A percentile compares a stretch with the other conserved stretches of the same genome.
These are phyloP conservation scores for Desmodesmus armatus DNA, from an alignment of 139 green algal species.

Conservation along the genomic window DNA sequence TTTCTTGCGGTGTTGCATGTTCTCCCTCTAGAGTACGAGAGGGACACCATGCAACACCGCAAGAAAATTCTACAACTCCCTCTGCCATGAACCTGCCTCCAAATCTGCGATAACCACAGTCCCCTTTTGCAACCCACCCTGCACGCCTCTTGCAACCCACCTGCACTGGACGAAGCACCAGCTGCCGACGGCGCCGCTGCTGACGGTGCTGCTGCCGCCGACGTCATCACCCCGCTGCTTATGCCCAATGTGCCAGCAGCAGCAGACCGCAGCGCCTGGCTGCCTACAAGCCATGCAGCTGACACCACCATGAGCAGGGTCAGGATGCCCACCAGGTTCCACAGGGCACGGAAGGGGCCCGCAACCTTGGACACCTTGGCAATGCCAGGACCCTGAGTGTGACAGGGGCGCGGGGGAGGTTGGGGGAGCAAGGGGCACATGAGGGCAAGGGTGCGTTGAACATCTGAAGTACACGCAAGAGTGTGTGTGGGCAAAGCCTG, in stretches of 20 bases:
- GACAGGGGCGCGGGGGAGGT: neutral
- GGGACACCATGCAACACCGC: no score
- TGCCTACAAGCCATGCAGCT: constrained; percentile 65
- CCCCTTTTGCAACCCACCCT: no score
- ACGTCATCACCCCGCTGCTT: neutral
- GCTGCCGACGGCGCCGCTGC: neutral
- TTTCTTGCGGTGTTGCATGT: no score
- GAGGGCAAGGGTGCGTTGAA: no score
- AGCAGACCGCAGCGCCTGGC: constrained; percentile 57
- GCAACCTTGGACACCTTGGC: neutral
- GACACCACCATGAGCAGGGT: constrained; percentile 53
- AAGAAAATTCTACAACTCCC: no score
- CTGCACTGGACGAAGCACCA: neutral
- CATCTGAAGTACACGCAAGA: no score
- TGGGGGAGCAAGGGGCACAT: neutral
- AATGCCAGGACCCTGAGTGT: neutral
- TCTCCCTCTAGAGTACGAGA: no score
- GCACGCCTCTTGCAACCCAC: no score
- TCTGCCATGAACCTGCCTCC: no score
- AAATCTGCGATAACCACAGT: no score
- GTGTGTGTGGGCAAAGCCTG: no score
- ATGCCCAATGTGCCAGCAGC: no score
- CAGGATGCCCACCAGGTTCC: constrained; percentile 19
- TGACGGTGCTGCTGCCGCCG: constrained; percentile 33
- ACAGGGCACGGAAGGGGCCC: constrained; percentile 34